Base-by-base conservation (phyloP, 805 yeast species). In the Lipomyces starkeyi region DNA sequence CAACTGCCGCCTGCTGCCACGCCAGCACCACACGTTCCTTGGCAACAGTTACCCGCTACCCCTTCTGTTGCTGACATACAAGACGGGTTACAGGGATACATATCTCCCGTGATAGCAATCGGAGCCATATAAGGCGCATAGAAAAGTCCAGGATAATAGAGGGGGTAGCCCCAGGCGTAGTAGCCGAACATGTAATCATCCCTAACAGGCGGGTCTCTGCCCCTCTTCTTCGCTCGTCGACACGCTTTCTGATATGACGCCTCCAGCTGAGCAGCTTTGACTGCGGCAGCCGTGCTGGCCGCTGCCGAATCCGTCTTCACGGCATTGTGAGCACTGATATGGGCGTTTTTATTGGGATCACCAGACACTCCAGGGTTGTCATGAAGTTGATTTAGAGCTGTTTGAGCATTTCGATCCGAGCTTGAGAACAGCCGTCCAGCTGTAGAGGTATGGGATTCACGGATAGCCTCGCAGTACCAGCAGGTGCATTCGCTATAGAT, bases 381-480 rank as follows among this genome's bases (percentile, higher is more conserved):
- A 35, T 53, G 56, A 53, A 53, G 56, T 53, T 22, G 56, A 53
- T 20, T 25, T 25, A 53, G 34, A 25, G 32, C 32, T 53, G 56
- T 25, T 25, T 53, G 32, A 1, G 56, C 56, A 11, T 53, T 53
- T 53, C 56, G 56, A 9, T 53, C 56, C 7, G 56, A 53, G 34
- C 56, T 53, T 53, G 56, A 53, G 34, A 25, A 53, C 32, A 22
- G 34, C 29, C 29, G 56, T 11, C 56, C 34, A 25, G 34, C 8
- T n/a, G 32, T 25, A 22, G 56, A 53, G 17, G 56, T 53, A 53
- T 53, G 56, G 25, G 56, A 53, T 29, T 53, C 56, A 53, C 56
- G 56, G 56, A 53, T 53, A 25, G 61, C 47, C 52, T 58, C 61
- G 43, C 61, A 58, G 52, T 32, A 58, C 61, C 32, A 34, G 53